These are phyloP conservation scores for Phlebiopsis gigantea DNA, from an alignment of 768 basidiomycete species.

Conservation along the genomic window DNA sequence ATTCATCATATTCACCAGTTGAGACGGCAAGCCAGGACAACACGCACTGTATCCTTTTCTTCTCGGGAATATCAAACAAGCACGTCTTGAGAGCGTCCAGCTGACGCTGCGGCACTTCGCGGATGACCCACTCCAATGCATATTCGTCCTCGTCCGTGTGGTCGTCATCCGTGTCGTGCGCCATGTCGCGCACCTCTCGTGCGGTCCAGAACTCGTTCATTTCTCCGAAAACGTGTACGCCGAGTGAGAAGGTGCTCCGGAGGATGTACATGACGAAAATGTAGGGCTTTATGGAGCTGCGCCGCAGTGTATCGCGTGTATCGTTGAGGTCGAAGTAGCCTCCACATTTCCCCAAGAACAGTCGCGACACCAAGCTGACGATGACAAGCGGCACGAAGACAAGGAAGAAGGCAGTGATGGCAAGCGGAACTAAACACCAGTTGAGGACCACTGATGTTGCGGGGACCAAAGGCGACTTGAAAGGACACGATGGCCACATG, in stretches of 20 bases:
- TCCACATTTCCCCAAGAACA: neutral
- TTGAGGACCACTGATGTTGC: neutral
- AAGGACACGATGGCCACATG: conserved; percentile 2
- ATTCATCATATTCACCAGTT: too few relatives aligned
- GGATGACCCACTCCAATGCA: neutral
- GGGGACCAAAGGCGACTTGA: conserved; percentile 2
- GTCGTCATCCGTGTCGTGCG: neutral
- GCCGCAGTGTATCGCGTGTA: neutral
- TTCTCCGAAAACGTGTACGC: neutral
- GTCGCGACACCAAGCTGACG: neutral
- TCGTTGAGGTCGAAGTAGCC: neutral
- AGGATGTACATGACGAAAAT: neutral
- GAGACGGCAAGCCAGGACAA: neutral
- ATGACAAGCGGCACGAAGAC: neutral
- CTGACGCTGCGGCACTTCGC: neutral
- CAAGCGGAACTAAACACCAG: neutral
- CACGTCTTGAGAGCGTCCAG: neutral
- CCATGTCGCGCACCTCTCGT: neutral
- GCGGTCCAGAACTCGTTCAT: neutral
- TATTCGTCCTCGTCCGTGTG: neutral
- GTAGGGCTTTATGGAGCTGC: neutral
- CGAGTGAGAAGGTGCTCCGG: neutral
- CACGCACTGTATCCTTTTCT: neutral
- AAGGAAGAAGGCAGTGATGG: neutral
- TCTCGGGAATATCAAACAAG: neutral